These are phyloP conservation scores for Neurospora sp. DNA, from an alignment of 495 filamentous ascomycete species.

Conservation along the genomic window DNA sequence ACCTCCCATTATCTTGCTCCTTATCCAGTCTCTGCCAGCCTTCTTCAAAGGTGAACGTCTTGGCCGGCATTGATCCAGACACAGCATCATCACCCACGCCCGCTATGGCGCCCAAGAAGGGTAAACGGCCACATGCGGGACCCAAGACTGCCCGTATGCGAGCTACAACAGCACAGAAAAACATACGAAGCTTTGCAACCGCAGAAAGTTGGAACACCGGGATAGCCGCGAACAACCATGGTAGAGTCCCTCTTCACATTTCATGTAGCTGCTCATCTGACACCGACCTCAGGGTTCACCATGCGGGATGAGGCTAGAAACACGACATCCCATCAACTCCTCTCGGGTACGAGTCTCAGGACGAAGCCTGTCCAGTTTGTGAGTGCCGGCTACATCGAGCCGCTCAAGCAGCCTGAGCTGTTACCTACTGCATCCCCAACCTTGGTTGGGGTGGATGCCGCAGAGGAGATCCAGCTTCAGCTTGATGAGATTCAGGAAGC, in stretches of 20 bases:
- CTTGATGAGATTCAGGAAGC: neutral
- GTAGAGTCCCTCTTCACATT: conserved; percentile 1
- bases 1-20: neutral
- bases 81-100: neutral
- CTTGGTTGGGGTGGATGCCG: neutral
- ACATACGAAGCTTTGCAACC: neutral
- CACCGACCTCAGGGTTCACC: conserved; percentile 38
- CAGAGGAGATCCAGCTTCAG: neutral
- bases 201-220: neutral
- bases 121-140: conserved; percentile 11
- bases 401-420: conserved; percentile 23
- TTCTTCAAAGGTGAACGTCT: neutral
- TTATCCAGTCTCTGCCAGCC: neutral
- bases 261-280: neutral
- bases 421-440: neutral
- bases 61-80: neutral
- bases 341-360: conserved; percentile 32
- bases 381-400: conserved; percentile 53
- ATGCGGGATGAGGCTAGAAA: conserved; percentile 71
- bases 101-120: conserved; percentile 12
- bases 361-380: conserved; percentile 60
- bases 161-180: neutral
- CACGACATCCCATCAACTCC: conserved; percentile 50
- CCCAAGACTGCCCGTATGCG: conserved; percentile 3
- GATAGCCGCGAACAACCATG: neutral